Evolutionary conservation across 129 eudicot genomes (phyloP).

Genomic region (Flaveria sonorensis): DNA sequence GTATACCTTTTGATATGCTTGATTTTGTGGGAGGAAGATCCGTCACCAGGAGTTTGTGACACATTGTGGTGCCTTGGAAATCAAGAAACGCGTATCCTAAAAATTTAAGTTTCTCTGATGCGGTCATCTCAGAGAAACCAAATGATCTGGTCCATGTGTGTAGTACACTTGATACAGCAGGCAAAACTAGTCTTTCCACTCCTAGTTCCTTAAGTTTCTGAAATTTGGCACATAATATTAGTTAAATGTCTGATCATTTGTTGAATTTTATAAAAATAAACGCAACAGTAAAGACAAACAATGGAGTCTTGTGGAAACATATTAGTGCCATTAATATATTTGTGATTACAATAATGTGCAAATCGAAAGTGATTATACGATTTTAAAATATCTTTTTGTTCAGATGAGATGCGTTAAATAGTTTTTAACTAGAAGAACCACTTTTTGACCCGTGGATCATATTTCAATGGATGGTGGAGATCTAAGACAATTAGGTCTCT

Average conservation of each 20-base stretch:
- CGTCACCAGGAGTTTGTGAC: constrained; percentile 65
- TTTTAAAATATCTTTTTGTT: background rate
- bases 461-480: background rate
- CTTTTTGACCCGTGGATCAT: background rate
- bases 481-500: too few relatives aligned
- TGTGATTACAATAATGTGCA: background rate
- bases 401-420: too few relatives aligned
- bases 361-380: background rate
- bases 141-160: constrained; percentile 79
- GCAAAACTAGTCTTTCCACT: constrained; percentile 81
- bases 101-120: constrained; percentile 54
- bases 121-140: constrained; percentile 66
- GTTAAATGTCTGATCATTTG: background rate
- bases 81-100: constrained; percentile 64
- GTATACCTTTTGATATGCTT: constrained; percentile 39
- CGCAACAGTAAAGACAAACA: constrained; percentile 16
- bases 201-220: constrained; percentile 71
- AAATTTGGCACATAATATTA: background rate
- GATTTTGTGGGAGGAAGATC: constrained; percentile 31
- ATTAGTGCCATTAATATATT: background rate
- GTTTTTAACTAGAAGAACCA: background rate
- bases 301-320: background rate
- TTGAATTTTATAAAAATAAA: background rate
- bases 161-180: constrained; percentile 69
- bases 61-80: constrained; percentile 80